phyloP scores from a whole-genome alignment of 2,329 filamentous ascomycete genomes.

The Aspergillus sclerotialis region DNA sequence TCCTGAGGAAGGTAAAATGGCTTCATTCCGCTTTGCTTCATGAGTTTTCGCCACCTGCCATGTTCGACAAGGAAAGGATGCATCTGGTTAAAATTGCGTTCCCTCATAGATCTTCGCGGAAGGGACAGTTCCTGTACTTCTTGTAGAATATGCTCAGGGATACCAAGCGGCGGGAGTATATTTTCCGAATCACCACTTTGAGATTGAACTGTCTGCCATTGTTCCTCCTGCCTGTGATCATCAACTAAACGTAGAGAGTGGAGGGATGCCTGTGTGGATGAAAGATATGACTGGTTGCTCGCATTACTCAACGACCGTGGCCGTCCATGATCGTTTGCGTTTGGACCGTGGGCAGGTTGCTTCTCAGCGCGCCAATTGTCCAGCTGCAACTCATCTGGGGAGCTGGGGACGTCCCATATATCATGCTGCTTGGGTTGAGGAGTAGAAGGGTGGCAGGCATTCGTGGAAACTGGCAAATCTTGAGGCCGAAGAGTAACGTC shows the following conservation, averaged over 20 bases:
- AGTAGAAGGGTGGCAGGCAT: constrained; percentile 7
- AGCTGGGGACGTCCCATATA: constrained; percentile 23
- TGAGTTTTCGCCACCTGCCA: constrained; percentile 35
- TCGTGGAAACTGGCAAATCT: constrained; percentile 3
- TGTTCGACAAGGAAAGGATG: constrained; percentile 43
- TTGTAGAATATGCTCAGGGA: constrained; percentile 20
- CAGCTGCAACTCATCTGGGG: constrained; percentile 32
- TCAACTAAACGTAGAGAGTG: constrained; percentile 10
- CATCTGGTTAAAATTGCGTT: constrained; percentile 42
- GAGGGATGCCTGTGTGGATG: constrained; percentile 28
- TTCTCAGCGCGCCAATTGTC: constrained; percentile 15
- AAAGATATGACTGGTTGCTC: constrained; percentile 26
- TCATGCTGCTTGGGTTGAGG: constrained; percentile 8
- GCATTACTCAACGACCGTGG: constrained; percentile 8
- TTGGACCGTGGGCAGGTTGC: constrained; percentile 5
- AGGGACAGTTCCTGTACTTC: constrained; percentile 18
- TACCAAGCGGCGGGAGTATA: constrained; percentile 15
- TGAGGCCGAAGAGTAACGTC: constrained; percentile 2
- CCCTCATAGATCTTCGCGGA: constrained; percentile 31
- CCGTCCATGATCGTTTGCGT: constrained; percentile 1
- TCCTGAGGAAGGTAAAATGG: constrained; percentile 31
- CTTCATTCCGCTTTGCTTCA: constrained; percentile 36
- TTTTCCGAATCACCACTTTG: constrained; percentile 8
- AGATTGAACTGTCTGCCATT: neutral
- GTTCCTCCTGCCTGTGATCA: neutral